Evolutionary conservation across 805 yeast species (phyloP).

Genomic region (Hanseniaspora taiwanica): DNA sequence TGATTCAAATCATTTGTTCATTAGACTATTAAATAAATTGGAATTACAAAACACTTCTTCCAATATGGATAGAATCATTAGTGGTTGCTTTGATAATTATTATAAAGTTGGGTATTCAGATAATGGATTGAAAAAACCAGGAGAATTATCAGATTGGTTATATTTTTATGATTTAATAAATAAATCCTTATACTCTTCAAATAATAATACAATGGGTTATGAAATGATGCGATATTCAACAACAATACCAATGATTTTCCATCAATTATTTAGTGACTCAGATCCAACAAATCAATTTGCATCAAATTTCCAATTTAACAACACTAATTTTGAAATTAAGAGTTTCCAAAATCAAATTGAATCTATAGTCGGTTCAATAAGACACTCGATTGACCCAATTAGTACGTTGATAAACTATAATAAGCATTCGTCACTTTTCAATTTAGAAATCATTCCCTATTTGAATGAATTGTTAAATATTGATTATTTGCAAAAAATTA

Average conservation of each 20-base stretch:
- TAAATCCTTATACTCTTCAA: slow-evolving; percentile 18
- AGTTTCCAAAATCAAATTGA: neutral
- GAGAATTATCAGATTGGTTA: slow-evolving; percentile 61
- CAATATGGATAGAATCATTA: slow-evolving; percentile 42
- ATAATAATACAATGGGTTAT: slow-evolving; percentile 30
- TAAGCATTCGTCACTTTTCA: slow-evolving; percentile 10
- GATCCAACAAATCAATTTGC: slow-evolving; percentile 18
- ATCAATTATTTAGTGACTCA: slow-evolving; percentile 50
- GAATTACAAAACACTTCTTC: slow-evolving; percentile 18
- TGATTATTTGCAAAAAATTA: slow-evolving; percentile 3
- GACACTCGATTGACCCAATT: slow-evolving; percentile 9
- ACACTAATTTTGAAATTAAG: slow-evolving; percentile 1
- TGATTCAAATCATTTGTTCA: slow-evolving; percentile 30
- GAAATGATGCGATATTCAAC: slow-evolving; percentile 42
- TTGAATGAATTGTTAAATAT: slow-evolving; percentile 18
- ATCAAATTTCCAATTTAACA: slow-evolving; percentile 3
- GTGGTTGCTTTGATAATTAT: slow-evolving; percentile 60
- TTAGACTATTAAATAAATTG: slow-evolving; percentile 33
- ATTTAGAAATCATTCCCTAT: slow-evolving; percentile 25
- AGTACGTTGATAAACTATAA: slow-evolving; percentile 3
- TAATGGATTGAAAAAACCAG: slow-evolving; percentile 45
- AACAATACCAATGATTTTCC: slow-evolving; percentile 47
- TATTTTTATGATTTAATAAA: slow-evolving; percentile 51
- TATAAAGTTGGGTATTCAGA: slow-evolving; percentile 53
- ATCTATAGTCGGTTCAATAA: slow-evolving; percentile 6